These are phyloP conservation scores for Aspergillus coremiiformis DNA, from an alignment of 495 filamentous ascomycete species.

Conservation along the genomic window DNA sequence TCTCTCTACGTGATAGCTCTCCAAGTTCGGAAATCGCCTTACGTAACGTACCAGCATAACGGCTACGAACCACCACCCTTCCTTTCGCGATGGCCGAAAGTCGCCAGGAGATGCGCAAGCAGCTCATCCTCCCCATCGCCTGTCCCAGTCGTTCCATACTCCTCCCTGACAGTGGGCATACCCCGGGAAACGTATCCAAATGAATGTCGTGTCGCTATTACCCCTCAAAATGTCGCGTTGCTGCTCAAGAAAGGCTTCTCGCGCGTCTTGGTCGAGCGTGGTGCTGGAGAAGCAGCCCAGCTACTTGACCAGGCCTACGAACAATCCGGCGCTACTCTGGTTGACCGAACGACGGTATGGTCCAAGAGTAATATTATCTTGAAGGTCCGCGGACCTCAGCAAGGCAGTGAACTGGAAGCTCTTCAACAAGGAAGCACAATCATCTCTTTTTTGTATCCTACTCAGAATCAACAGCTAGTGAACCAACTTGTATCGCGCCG, in stretches of 20 bases:
- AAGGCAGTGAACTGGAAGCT: constrained; percentile 49
- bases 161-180: constrained; percentile 60
- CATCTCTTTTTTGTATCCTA: constrained; percentile 68
- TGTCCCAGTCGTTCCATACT: constrained; percentile 57
- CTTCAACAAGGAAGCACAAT: constrained; percentile 57
- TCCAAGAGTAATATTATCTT: constrained; percentile 64
- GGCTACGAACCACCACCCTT: constrained; percentile 1
- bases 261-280: constrained; percentile 64
- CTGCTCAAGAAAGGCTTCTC: constrained; percentile 73
- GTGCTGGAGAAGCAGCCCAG: constrained; percentile 65
- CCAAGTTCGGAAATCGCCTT: background rate
- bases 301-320: constrained; percentile 65
- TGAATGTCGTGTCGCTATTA: constrained; percentile 72
- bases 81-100: constrained; percentile 12
- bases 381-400: constrained; percentile 66
- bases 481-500: constrained; percentile 56
- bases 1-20: background rate
- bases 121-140: constrained; percentile 34
- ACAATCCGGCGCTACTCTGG: constrained; percentile 62
- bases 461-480: constrained; percentile 63
- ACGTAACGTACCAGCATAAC: constrained; percentile 6
- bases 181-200: constrained; percentile 62
- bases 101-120: constrained; percentile 22
- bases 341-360: constrained; percentile 56
- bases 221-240: constrained; percentile 68